These are phyloP conservation scores for Ogataea siamensis DNA, from an alignment of 805 yeast genomes.

Conservation along the genomic window DNA sequence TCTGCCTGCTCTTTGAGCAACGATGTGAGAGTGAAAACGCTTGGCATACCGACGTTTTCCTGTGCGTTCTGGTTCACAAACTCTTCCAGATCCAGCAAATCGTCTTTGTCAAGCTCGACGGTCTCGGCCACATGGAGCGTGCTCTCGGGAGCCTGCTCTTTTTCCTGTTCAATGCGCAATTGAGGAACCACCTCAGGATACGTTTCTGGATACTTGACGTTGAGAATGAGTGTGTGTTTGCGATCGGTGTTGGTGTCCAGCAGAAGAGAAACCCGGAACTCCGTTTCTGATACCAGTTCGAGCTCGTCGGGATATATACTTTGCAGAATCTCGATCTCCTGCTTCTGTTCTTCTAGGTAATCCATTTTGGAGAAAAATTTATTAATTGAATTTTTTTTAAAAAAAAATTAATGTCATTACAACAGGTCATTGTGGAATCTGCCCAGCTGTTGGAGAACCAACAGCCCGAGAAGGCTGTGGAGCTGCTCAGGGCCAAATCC, in stretches of 20 bases:
- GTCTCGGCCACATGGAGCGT: conserved; percentile 55
- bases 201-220: conserved; percentile 68
- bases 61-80: conserved; percentile 60
- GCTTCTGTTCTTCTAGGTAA: conserved; percentile 76
- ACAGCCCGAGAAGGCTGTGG: conserved; percentile 55
- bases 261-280: conserved; percentile 54
- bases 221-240: conserved; percentile 52
- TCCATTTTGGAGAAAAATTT: conserved; percentile 49
- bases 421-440: conserved; percentile 14
- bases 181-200: conserved; percentile 83
- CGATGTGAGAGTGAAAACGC: conserved; percentile 76
- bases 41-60: conserved; percentile 87
- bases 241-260: conserved; percentile 68
- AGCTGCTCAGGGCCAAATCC: conserved; percentile 40
- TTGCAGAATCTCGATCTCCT: conserved; percentile 86
- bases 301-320: conserved; percentile 94
- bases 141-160: conserved; percentile 45
- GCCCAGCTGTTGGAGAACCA: conserved; percentile 44
- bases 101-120: conserved; percentile 52
- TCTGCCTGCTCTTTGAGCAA: conserved; percentile 83
- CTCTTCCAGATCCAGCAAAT: conserved; percentile 39
- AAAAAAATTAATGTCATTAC: conserved; percentile 7
- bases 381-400: conserved; percentile 4
- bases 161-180: conserved; percentile 44
- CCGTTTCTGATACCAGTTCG: conserved; percentile 41